Evolutionary conservation across 345 rosid genomes (phyloP), one percentile per base, ranked within the genome.

Genomic region (Salix caprea): DNA sequence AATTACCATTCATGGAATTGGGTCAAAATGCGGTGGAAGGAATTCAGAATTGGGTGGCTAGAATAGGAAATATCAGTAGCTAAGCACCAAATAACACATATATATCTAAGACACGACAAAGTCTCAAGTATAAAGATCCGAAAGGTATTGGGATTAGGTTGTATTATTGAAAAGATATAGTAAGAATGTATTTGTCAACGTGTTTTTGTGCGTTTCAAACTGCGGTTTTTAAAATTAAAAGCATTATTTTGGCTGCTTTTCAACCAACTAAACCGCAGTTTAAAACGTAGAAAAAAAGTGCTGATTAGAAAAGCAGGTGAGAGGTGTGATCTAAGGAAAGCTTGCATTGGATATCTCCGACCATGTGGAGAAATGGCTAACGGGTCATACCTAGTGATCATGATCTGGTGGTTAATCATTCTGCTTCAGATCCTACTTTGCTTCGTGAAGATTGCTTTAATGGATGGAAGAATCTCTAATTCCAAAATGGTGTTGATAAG

Each of bases 381-480:
- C 44, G 26, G 30, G 72, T 44, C 54, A 69, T 65, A 18, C 39
- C 68, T 1, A 15, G 18, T 32, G 34, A 32, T 65, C 39, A 13
- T 30, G 69, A 65, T 66, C 42, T 34, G 40, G 40, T 34, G 39
- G 42, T 21, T 66, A 34, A 32, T 65, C 30, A 30, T 15, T 28
- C 39, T 34, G 14, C 13, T 58, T 58, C 64, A 10, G 64, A 23
- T 58, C 28, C 69, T 66, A 66, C 69, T 16, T 67, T 67, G n/a
- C 56, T 44, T 69, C 56, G 2, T 42, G 12, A 14, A 69, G 54
- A 69, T 44, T 69, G 72, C 72, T 64, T 74, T 21, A 46, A 58
- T n/a, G 58, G 71, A 65, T n/a, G 69, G 76, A 78, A 75, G 82
- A 67, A 78, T 78, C 74, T 75, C 66, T 65, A 39, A 26, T 34